A percentile compares a stretch with the other conserved stretches of the same genome.
phyloP scores from a whole-genome alignment of 2,329 filamentous ascomycete species.

The Onygenales sp. region DNA sequence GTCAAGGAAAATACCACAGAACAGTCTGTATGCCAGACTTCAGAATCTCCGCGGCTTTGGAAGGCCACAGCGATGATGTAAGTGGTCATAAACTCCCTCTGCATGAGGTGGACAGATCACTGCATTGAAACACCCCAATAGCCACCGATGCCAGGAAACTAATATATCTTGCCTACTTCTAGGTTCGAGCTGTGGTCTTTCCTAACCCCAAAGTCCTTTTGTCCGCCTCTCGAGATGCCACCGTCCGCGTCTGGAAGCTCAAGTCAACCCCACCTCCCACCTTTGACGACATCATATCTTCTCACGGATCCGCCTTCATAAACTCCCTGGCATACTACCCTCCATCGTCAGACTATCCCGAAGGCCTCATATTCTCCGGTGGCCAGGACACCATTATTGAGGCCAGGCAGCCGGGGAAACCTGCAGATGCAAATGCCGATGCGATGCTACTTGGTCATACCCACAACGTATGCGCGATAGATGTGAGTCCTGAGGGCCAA shows the following conservation, averaged over 20 bases:
- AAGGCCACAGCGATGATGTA: slow-evolving; percentile 91
- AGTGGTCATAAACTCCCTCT: slow-evolving; percentile 23
- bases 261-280: slow-evolving; percentile 54
- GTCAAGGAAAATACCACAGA: not conserved
- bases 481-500: slow-evolving; percentile 61
- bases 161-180: slow-evolving; percentile 1
- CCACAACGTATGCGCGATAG: slow-evolving; percentile 79
- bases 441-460: slow-evolving; percentile 77
- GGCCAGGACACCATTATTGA: slow-evolving; percentile 92
- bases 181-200: slow-evolving; percentile 84
- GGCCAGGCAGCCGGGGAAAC: slow-evolving; percentile 61
- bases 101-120: not conserved
- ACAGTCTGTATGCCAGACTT: slow-evolving; percentile 60
- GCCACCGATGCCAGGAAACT: not conserved
- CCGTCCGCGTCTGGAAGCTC: slow-evolving; percentile 76
- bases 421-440: slow-evolving; percentile 67
- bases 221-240: slow-evolving; percentile 85
- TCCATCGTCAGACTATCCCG: slow-evolving; percentile 56
- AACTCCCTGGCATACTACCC: slow-evolving; percentile 73
- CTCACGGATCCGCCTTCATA: slow-evolving; percentile 75
- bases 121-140: slow-evolving; percentile 7
- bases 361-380: slow-evolving; percentile 77
- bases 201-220: slow-evolving; percentile 62
- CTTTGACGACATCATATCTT: slow-evolving; percentile 70
- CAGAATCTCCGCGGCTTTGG: slow-evolving; percentile 84